Base-by-base conservation (phyloP, 1,284 basidiomycete species). In the Cryptococcus sp. region DNA sequence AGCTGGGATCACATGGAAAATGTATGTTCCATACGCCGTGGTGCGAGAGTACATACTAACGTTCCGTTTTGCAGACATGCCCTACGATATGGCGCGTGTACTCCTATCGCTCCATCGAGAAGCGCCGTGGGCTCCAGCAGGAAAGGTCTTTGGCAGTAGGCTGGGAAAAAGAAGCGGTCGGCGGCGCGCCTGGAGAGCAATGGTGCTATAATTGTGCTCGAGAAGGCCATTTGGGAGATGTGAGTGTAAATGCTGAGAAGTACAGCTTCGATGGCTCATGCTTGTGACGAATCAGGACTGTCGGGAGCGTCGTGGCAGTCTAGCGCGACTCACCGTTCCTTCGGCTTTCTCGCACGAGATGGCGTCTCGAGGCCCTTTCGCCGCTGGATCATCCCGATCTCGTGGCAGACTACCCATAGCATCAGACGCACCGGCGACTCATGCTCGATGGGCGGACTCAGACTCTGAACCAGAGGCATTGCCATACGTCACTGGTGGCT, bases 61-160 rank as follows among this genome's bases (percentile, higher is more conserved):
- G 27, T 2, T 58, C 22, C 56, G 48, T 42, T 48, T 41, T 56
- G 59, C 56, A 93, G 87, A 88, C 89, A 81, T 96, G 93, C 65
- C 90, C 91, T 1, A 88, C 88, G 0, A 78, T 90, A 47, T 96
- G 93, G 93, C 83, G 93, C 45, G 81, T 92, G 59, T 96, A 96
- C 70, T 83, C 86, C 27, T 95, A 94, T 69, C 80, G 87, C 47
- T 81, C 82, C 2, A 82, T 84, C 6, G 81, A 82, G 2, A 86
- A 85, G 38, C 84, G 86, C 27, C 73, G 78, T 6, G 65, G 72
- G 3, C 83, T 82, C n/a, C 72, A 88, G 1, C 72, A 76, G n/a
- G 59, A 62, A 20, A 69, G 67, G 38, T 49, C 57, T n/a, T 49
- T 50, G 0, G 63, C 66, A 2, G 59, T 54, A 13, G 67, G 70